Evolutionary conservation across 2,329 filamentous ascomycete genomes (phyloP), one percentile per base, ranked within the genome.

Genomic region (Exophiala sp.): DNA sequence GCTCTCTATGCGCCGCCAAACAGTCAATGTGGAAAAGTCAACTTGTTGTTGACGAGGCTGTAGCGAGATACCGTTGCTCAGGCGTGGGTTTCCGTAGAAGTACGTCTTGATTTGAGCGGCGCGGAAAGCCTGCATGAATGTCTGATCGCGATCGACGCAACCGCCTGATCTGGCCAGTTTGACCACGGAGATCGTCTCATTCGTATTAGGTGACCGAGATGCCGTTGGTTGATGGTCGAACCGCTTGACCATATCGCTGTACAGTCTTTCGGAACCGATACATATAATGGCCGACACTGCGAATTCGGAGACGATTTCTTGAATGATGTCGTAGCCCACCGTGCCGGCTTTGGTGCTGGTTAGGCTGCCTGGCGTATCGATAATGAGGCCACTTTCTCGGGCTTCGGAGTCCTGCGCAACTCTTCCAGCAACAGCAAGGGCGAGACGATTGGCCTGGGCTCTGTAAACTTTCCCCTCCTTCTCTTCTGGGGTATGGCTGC

Each of bases 1-100:
- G n/a, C 18, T 46, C 54, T 24, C 65, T 3, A 80, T 78, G 24
- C 87, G 77, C 59, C 81, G 83, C 75, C 88, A 96, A 40, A 97
- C 80, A 1, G 83, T 78, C 36, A 96, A 69, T 7, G 85, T 82
- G 54, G 84, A 79, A 67, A 91, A 94, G 58, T 90, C 86, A 3
- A 95, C 83, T 55, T 88, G 87, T 65, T 95, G 89, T 5, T 90
- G 95, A 64, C 91, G 88, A 0, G 94, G 94, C 42, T 88, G 94
- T 2, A 99, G 76, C 0, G 89, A 87, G 54, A 87, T 82, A 58
- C 83, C 69, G 8, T 69, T 71, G 9, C 71, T 70, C 2, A 73
- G 68, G 8, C 71, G 69, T 1, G 70, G 63, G 59, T 88, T 87
- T 8, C 94, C 94, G 68, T 96, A 99, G 75, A 99, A 99, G 71